Conservation (phyloP, 2,329 filamentous ascomycete genomes). For the Metarhizium anisopliae region DNA sequence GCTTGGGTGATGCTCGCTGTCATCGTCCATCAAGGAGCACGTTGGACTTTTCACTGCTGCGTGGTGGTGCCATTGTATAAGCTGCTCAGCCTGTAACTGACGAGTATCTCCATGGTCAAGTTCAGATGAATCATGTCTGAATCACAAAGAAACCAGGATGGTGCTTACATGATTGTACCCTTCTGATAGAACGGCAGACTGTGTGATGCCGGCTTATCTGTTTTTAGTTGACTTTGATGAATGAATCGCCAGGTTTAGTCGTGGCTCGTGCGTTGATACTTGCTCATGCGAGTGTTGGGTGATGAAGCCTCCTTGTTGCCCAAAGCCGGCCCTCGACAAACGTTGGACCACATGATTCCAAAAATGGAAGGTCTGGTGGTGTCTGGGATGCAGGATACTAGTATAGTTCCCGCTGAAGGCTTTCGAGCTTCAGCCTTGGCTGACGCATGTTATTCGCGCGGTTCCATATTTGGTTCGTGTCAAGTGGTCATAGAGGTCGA, state of each 20-base stretch:
- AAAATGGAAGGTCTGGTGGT: background rate
- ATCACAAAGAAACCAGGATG: background rate
- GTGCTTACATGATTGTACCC: background rate
- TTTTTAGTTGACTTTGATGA: background rate
- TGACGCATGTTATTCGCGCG: background rate
- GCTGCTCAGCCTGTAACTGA: background rate
- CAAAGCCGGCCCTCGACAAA: background rate
- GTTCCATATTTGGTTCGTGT: background rate
- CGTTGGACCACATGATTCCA: no score
- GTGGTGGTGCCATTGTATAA: background rate
- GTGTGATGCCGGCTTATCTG: background rate
- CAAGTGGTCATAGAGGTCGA: background rate
- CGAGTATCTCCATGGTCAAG: background rate
- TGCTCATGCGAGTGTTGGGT: background rate
- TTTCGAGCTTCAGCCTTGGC: background rate
- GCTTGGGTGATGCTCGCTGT: background rate
- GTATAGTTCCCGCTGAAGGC: background rate
- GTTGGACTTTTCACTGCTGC: background rate
- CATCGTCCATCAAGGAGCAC: background rate
- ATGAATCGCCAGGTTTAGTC: background rate
- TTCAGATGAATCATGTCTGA: background rate
- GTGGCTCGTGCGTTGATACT: background rate
- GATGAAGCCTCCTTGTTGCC: background rate
- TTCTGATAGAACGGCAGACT: no score
- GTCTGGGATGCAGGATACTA: background rate